These are phyloP conservation scores for Neurospora sp. DNA, from an alignment of 495 filamentous ascomycete genomes.

Conservation along the genomic window DNA sequence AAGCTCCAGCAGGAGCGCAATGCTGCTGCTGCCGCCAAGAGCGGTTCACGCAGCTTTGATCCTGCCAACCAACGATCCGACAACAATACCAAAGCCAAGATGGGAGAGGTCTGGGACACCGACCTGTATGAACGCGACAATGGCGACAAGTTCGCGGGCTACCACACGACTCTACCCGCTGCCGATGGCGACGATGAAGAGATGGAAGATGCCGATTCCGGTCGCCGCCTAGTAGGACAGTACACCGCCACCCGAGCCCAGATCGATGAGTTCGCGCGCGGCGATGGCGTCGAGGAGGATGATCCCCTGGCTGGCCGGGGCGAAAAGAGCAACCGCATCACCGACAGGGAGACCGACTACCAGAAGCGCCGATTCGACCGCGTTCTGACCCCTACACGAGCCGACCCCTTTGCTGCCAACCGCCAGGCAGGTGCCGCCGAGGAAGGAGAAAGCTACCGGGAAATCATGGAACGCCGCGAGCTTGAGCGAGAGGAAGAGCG, in stretches of 20 bases:
- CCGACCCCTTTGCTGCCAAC: slow-evolving; percentile 78
- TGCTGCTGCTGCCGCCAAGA: slow-evolving; percentile 67
- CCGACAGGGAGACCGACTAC: slow-evolving; percentile 91
- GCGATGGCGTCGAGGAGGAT: slow-evolving; percentile 79
- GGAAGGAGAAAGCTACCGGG: slow-evolving; percentile 64
- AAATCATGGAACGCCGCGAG: slow-evolving; percentile 85
- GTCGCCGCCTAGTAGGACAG: slow-evolving; percentile 80
- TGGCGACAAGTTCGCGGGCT: slow-evolving; percentile 78
- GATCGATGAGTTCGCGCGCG: slow-evolving; percentile 88
- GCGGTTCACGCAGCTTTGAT: slow-evolving; percentile 83
- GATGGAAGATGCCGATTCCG: slow-evolving; percentile 64
- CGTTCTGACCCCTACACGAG: slow-evolving; percentile 76
- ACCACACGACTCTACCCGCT: slow-evolving; percentile 77
- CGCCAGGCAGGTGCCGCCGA: slow-evolving; percentile 54
- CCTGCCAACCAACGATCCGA: slow-evolving; percentile 79
- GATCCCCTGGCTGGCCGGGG: slow-evolving; percentile 73
- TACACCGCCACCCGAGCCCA: slow-evolving; percentile 88
- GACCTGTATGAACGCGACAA: slow-evolving; percentile 73
- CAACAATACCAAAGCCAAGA: slow-evolving; percentile 83
- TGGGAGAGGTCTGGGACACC: slow-evolving; percentile 92
- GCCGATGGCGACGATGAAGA: slow-evolving; percentile 76
- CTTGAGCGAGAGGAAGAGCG: slow-evolving; percentile 91
- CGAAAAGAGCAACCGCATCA: slow-evolving; percentile 82
- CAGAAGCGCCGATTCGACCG: slow-evolving; percentile 91
- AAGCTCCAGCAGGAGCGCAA: slow-evolving; percentile 90